Evolutionary conservation across 108 stramenopile species (phyloP), one percentile per base, ranked within the genome.

Genomic region (Discostella pseudostelligera): DNA sequence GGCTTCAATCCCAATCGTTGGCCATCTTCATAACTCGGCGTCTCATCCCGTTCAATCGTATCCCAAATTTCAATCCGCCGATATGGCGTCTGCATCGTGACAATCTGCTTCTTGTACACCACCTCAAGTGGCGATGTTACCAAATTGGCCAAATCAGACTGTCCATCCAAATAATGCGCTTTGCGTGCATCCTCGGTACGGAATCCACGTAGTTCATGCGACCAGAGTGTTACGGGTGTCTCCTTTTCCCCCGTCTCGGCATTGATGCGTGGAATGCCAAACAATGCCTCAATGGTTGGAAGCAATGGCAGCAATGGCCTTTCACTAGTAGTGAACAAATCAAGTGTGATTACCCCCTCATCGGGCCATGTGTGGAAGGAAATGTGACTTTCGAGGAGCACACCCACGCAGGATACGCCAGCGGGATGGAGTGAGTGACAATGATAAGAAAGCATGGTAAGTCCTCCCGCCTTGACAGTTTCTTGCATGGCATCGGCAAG

Each of bases 281-380:
- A 90, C 22, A 84, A 37, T 12, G 56, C 58, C 58, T 93, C 79
- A 59, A 93, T 85, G 28, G 56, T 69, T 9, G 76, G 72, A 1
- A 94, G 63, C 22, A 82, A 83, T 2, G 87, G 89, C n/a, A 94
- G 45, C 17, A 89, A 51, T 4, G 83, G 82, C 24, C 74, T 83
- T 12, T 79, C 61, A 53, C 75, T 63, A n/a, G 87, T 87, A 14
- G 94, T 92, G 65, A 92, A 92, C 43, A 95, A 46, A 73, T 95
- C 94, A 14, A 95, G 61, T 1, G 87, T 87, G 54, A 90, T 88
- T 54, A 89, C 88, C 21, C 94, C 94, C 56, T 89, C 88, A 17
- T 88, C 87, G 40, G 94, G 94, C 94, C 90, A 92, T 9, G 94
- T 92, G 72, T 95, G 94, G 56, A 91, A 89, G 12, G 76, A 67